Conservation (phyloP, 164 flowering plant genomes). For the Vitis labrusca region DNA sequence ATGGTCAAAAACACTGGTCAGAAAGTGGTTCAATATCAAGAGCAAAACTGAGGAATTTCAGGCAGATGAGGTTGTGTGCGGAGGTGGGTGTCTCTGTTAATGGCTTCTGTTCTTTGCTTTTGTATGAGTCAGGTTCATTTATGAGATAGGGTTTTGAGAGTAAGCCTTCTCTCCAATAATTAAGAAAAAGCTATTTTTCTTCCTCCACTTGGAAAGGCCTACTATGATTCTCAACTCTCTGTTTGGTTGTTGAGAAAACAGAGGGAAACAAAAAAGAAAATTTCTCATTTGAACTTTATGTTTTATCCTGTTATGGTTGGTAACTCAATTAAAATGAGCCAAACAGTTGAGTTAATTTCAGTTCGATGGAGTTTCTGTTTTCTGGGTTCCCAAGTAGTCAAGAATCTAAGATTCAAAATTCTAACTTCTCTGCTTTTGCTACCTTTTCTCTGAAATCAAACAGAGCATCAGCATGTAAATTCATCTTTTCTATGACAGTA, state of each 20-base stretch:
- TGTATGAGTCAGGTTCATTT: neutral
- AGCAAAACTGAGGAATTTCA: conserved; percentile 74
- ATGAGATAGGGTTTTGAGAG: neutral
- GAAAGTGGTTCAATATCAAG: conserved; percentile 86
- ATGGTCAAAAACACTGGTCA: conserved; percentile 82
- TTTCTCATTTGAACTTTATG: conserved; percentile 13
- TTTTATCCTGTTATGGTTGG: neutral
- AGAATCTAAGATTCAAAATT: neutral
- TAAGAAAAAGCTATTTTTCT: no score
- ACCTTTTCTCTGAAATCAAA: neutral
- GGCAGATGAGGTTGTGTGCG: conserved; percentile 59
- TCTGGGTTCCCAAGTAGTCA: neutral
- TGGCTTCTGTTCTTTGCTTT: neutral
- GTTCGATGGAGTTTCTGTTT: neutral
- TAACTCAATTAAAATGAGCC: neutral
- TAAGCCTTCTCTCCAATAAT: neutral
- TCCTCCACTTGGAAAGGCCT: no score
- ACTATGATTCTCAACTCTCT: no score
- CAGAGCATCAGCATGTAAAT: neutral
- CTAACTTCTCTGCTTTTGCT: neutral
- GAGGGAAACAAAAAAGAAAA: neutral
- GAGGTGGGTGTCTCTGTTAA: conserved; percentile 36
- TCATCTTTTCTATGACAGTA: neutral
- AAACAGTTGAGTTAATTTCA: neutral
- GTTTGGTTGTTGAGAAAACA: neutral